Percentiles rank a stretch among this genome's conserved stretches.
Conservation (phyloP, 2,329 filamentous ascomycete genomes). For the Calonectria leucothoes region DNA sequence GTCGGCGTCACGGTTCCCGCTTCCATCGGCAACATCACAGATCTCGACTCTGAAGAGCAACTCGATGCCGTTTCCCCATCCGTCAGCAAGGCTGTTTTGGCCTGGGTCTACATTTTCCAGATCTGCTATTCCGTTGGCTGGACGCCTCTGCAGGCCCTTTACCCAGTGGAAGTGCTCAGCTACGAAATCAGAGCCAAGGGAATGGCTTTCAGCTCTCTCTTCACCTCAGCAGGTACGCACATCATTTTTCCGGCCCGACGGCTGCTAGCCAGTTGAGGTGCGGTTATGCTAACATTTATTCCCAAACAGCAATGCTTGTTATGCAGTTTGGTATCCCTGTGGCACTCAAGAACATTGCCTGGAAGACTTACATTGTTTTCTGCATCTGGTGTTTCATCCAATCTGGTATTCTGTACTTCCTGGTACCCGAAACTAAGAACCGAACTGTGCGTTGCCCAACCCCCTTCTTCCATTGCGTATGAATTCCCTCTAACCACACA, state of each 20-base stretch:
- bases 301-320: slow-evolving; percentile 27
- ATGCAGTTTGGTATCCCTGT: slow-evolving; percentile 60
- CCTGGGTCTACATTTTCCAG: slow-evolving; percentile 52
- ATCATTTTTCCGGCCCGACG: too few species aligned
- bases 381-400: slow-evolving; percentile 56
- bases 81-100: slow-evolving; percentile 54
- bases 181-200: slow-evolving; percentile 68
- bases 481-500: neutral
- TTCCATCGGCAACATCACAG: neutral
- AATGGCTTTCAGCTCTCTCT: slow-evolving; percentile 55
- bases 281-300: neutral
- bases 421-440: slow-evolving; percentile 63
- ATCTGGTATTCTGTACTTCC: slow-evolving; percentile 56
- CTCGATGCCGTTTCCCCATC: neutral
- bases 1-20: slow-evolving; percentile 60
- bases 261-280: rapidly evolving
- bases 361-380: slow-evolving; percentile 67
- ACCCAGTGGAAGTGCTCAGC: slow-evolving; percentile 64
- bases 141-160: slow-evolving; percentile 54
- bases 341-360: slow-evolving; percentile 61
- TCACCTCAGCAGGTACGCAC: neutral
- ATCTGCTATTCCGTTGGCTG: slow-evolving; percentile 56
- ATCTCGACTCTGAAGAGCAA: neutral
- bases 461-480: neutral
- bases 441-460: slow-evolving; percentile 48